Base-by-base conservation (phyloP, 2,329 filamentous ascomycete genomes). In the Apiospora sp. region DNA sequence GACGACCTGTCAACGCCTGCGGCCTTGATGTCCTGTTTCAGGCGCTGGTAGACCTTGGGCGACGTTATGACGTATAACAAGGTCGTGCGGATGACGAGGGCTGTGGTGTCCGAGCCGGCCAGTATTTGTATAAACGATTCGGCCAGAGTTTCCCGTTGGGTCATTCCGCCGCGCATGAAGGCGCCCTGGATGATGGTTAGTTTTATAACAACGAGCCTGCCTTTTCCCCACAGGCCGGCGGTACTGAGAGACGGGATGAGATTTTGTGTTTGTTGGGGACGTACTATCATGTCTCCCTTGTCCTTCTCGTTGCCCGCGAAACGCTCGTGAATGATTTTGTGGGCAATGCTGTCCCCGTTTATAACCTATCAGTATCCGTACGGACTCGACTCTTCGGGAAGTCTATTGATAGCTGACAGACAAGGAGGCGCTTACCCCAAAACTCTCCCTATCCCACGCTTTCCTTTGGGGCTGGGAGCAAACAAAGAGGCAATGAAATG, bases 41-140 rank as follows among this genome's bases (percentile, higher is more conserved):
- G 69, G 14, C 70, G 70, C 27, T 54, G 58, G 46, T 73, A 73
- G 22, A 68, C 70, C 22, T 54, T 46, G 10, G 72, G 70, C 14
- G 24, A 54, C 1, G 67, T 68, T 14, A 70, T 72, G 44, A 71
- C 34, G 30, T 72, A 51, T 27, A 73, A 54, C 70, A 73, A 69
- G n/a, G 69, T 71, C 4, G 48, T 41, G n/a, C 72, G 72, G 43
- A 71, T 71, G 5, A 49, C 67, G 22, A 67, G 58, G 19, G 72
- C 72, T 1, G 72, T 73, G 3, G 70, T 73, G 22, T 73, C 70
- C 4, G 70, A 71, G 4, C 72, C 72, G 22, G 72, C 72, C 30
- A 64, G 30, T 12, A 71, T 64, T 19, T 71, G 67, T 4, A 71
- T 10, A 4, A 71, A 34, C 1, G 67, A 70, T 24, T 73, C 67